These are phyloP conservation scores for Nitzschia sp. DNA, from an alignment of 108 stramenopile genomes.

Conservation along the genomic window DNA sequence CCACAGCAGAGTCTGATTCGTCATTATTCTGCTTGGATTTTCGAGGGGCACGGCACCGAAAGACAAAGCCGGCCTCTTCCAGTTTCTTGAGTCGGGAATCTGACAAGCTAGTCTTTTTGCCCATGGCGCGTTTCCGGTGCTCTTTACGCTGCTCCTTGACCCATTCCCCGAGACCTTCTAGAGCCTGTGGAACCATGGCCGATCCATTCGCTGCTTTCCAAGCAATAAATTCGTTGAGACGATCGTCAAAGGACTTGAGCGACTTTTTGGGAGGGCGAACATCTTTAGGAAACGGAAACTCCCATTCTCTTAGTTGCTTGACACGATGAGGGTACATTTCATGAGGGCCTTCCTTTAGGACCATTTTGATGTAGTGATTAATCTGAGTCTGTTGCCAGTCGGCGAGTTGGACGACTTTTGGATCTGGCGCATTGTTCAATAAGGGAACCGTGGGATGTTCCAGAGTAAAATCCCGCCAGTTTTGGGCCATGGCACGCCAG, in stretches of 20 bases:
- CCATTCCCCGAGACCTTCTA: slow-evolving; percentile 1
- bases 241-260: slow-evolving; percentile 1
- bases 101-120: background rate
- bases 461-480: background rate
- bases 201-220: background rate
- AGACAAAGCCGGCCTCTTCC: background rate
- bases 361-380: background rate
- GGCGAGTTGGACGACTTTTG: background rate
- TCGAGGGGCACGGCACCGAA: background rate
- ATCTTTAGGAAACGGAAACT: background rate
- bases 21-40: too few relatives aligned
- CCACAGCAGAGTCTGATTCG: too few relatives aligned
- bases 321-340: background rate
- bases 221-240: background rate
- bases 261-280: background rate
- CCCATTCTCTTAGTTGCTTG: background rate
- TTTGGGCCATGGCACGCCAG: background rate
- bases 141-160: slow-evolving; percentile 10
- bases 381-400: background rate
- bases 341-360: background rate
- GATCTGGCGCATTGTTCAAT: background rate
- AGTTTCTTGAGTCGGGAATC: background rate
- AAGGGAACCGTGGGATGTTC: background rate
- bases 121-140: background rate
- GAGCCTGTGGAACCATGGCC: background rate